phyloP scores from a whole-genome alignment of 352 stramenopile species.

The Globisporangium apiculatum region DNA sequence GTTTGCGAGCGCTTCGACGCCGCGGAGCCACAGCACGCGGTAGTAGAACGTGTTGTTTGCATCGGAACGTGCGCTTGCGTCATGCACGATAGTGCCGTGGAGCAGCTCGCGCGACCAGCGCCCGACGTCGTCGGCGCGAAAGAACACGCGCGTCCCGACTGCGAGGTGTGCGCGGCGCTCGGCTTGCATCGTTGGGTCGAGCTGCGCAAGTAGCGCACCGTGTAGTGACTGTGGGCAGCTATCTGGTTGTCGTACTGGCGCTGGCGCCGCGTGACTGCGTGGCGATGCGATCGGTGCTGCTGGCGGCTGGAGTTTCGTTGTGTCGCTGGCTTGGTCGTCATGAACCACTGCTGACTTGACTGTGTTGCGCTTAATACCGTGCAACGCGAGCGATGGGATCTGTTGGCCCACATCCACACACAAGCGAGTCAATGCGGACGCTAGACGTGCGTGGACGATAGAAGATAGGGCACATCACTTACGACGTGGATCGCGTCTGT shows the following conservation, averaged over 20 bases:
- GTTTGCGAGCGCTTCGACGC: slow-evolving; percentile 56
- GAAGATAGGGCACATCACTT: slow-evolving; percentile 7
- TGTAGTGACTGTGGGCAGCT: no score
- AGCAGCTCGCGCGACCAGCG: slow-evolving; percentile 53
- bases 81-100: slow-evolving; percentile 31
- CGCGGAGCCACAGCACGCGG: slow-evolving; percentile 62
- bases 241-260: neutral
- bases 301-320: slow-evolving; percentile 1
- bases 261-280: slow-evolving; percentile 1
- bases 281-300: slow-evolving; percentile 7
- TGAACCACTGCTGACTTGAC: neutral
- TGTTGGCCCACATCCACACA: slow-evolving; percentile 8
- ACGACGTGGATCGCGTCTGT: slow-evolving; percentile 76
- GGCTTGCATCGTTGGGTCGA: slow-evolving; percentile 14
- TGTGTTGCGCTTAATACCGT: slow-evolving; percentile 19
- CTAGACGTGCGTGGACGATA: neutral
- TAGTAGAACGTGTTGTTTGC: slow-evolving; percentile 25
- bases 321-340: neutral
- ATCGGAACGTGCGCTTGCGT: slow-evolving; percentile 18
- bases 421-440: no score
- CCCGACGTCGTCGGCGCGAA: slow-evolving; percentile 33
- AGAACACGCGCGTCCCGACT: slow-evolving; percentile 44
- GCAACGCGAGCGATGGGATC: slow-evolving; percentile 35
- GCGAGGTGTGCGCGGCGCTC: slow-evolving; percentile 24
- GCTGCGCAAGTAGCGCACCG: neutral